These are phyloP conservation scores for Erodium trifolium DNA, from an alignment of 441 rosid genomes.

Conservation along the genomic window DNA sequence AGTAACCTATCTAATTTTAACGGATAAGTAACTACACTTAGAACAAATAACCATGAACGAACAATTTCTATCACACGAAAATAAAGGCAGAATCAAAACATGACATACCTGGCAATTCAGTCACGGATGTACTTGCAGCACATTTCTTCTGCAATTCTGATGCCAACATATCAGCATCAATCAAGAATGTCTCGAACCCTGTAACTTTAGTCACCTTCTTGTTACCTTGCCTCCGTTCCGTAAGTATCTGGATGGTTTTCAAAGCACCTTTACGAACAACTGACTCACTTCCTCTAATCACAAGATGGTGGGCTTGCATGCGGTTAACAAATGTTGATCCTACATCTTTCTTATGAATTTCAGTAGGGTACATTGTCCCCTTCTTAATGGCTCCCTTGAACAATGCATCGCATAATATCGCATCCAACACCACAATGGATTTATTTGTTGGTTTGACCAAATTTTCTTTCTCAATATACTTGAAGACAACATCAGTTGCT, in stretches of 20 bases:
- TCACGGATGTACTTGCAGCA: constrained; percentile 84
- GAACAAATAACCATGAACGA: not conserved
- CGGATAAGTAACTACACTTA: not conserved
- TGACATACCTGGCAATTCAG: constrained; percentile 64
- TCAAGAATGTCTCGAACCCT: constrained; percentile 68
- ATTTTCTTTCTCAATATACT: constrained; percentile 68
- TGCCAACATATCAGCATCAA: constrained; percentile 77
- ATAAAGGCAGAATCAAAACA: not conserved
- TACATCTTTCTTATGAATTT: constrained; percentile 75
- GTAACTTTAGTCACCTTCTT: constrained; percentile 78
- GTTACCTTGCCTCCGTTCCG: constrained; percentile 89
- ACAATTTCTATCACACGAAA: not conserved
- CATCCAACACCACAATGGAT: constrained; percentile 66
- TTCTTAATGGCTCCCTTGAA: constrained; percentile 92
- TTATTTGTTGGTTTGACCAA: constrained; percentile 62
- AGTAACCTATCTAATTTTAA: no score
- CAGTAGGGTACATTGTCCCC: constrained; percentile 80
- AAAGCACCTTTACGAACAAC: constrained; percentile 73
- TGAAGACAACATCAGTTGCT: constrained; percentile 74
- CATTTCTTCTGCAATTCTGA: constrained; percentile 94
- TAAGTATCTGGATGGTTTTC: constrained; percentile 73
- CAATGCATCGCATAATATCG: constrained; percentile 68
- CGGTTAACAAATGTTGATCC: constrained; percentile 59
- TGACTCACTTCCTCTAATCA: constrained; percentile 61
- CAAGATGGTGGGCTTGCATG: constrained; percentile 76